phyloP scores from a whole-genome alignment of 2,329 filamentous ascomycete genomes.

The Neocucurbitaria cava region DNA sequence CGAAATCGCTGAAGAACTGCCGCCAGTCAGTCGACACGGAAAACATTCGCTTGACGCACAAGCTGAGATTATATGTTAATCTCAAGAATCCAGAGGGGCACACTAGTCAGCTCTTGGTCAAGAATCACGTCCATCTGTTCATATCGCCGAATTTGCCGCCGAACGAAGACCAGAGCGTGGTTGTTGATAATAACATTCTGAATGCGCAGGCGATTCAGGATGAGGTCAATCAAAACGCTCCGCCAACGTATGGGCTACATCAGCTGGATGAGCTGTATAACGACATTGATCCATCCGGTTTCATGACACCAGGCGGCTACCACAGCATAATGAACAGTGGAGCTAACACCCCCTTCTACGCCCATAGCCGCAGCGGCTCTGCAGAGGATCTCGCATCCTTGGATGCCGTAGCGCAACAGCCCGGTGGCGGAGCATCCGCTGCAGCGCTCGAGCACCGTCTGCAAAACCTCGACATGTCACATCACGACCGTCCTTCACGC shows the following conservation, averaged over 20 bases:
- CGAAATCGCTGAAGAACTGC: constrained; percentile 81
- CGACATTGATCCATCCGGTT: constrained; percentile 80
- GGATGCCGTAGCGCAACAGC: constrained; percentile 41
- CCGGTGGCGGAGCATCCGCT: constrained; percentile 58
- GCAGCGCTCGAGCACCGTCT: constrained; percentile 74
- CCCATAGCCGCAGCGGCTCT: constrained; percentile 75
- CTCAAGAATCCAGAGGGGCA: constrained; percentile 95
- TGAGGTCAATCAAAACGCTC: constrained; percentile 71
- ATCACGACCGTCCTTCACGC: constrained; percentile 42
- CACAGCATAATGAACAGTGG: constrained; percentile 63
- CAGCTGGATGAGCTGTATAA: constrained; percentile 89
- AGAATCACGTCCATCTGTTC: constrained; percentile 89
- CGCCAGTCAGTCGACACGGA: constrained; percentile 88
- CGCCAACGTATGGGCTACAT: constrained; percentile 92
- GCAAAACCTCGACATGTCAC: constrained; percentile 55
- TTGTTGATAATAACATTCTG: constrained; percentile 49
- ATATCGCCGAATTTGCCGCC: constrained; percentile 93
- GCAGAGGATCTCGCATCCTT: constrained; percentile 77
- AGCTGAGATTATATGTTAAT: constrained; percentile 88
- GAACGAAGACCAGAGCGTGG: constrained; percentile 82
- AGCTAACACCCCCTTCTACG: constrained; percentile 78
- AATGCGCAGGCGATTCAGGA: constrained; percentile 56
- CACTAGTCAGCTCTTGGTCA: constrained; percentile 89
- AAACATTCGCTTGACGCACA: constrained; percentile 91
- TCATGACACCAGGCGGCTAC: constrained; percentile 73